Percentiles rank a stretch among this genome's conserved stretches.
These are phyloP conservation scores for Ustulina deusta DNA, from an alignment of 2,329 filamentous ascomycete genomes.

Conservation along the genomic window DNA sequence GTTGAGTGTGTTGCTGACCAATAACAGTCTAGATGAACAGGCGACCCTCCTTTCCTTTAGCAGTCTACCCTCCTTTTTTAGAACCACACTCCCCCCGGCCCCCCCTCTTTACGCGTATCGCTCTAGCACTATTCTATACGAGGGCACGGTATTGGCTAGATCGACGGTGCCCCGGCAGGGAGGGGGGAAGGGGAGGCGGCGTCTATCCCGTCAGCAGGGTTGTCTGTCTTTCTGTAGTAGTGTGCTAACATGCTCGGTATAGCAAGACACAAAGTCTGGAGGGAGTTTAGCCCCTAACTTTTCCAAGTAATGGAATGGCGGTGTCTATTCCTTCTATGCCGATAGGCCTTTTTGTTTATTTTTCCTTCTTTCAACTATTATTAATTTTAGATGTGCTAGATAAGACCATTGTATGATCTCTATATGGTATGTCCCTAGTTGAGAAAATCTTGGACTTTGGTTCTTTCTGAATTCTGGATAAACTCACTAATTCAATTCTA, in stretches of 20 bases:
- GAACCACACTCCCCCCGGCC: not conserved
- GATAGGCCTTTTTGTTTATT: not conserved
- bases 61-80: conserved; percentile 1
- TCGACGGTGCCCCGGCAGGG: not conserved
- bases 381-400: not conserved
- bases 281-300: no score
- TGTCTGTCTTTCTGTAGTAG: not conserved
- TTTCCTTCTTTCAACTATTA: not conserved
- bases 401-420: conserved; percentile 1
- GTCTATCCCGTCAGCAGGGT: not conserved
- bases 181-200: not conserved
- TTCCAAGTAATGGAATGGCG: no score
- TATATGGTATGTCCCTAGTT: not conserved
- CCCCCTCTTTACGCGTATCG: not conserved
- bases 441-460: no score
- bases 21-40: not conserved
- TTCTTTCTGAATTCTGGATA: not conserved
- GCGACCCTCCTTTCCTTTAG: not conserved
- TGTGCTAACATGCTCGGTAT: no score
- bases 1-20: not conserved
- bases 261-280: no score
- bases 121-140: not conserved
- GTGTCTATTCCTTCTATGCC: not conserved
- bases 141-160: not conserved
- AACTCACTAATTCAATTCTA: not conserved